phyloP scores from a whole-genome alignment of 352 stramenopile genomes.

The Globisporangium recalcitrans region DNA sequence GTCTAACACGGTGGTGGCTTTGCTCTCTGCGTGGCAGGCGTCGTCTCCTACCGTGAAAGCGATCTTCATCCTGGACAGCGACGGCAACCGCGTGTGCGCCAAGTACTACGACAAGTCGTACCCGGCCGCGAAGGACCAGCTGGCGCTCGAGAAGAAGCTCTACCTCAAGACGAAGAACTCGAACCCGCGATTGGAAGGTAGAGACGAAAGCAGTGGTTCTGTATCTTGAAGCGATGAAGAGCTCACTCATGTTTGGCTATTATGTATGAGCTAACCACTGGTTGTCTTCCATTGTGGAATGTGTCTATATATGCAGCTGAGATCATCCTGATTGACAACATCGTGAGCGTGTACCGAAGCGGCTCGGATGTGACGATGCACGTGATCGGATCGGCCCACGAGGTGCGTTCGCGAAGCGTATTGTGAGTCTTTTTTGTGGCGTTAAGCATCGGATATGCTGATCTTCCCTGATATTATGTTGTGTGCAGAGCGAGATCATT shows the following conservation, averaged over 20 bases:
- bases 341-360: conserved; percentile 86
- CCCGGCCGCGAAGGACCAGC: conserved; percentile 79
- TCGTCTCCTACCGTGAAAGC: conserved; percentile 79
- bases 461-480: background rate
- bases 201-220: background rate
- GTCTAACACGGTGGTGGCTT: background rate
- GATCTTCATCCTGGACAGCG: conserved; percentile 85
- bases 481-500: conserved; percentile 83
- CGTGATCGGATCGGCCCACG: conserved; percentile 73
- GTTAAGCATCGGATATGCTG: background rate
- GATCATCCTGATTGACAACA: conserved; percentile 88
- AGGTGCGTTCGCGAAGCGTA: conserved; percentile 34
- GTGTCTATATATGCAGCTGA: conserved; percentile 41
- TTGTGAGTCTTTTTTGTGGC: background rate
- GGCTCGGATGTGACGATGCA: conserved; percentile 88
- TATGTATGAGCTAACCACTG: background rate
- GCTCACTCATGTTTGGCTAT: background rate
- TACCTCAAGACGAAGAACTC: conserved; percentile 89
- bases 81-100: conserved; percentile 86
- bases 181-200: conserved; percentile 79
- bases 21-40: conserved; percentile 25
- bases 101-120: conserved; percentile 92
- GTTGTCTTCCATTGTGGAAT: background rate
- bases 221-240: background rate
- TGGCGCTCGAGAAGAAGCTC: conserved; percentile 87